A percentile compares a stretch with the other conserved stretches of the same genome.
phyloP scores from a whole-genome alignment of 1,284 basidiomycete genomes.

The Sparassis latifolia region DNA sequence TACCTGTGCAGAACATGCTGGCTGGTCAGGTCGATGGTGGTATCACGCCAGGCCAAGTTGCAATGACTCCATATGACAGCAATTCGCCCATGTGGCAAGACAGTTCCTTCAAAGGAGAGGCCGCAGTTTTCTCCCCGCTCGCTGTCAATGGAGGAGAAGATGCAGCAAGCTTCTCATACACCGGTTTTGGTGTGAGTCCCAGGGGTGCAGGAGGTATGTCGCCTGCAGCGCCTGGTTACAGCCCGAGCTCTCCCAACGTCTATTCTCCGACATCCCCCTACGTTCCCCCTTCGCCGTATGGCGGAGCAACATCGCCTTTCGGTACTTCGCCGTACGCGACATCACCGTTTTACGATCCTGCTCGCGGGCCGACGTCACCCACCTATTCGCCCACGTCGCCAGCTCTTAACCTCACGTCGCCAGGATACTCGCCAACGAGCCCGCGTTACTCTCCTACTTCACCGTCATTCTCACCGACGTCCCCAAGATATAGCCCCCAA shows the following conservation, averaged over 20 bases:
- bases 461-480: slow-evolving; percentile 83
- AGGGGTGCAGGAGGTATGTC: slow-evolving; percentile 75
- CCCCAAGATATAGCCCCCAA: slow-evolving; percentile 74
- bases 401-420: slow-evolving; percentile 73
- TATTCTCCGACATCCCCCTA: slow-evolving; percentile 90
- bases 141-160: slow-evolving; percentile 86
- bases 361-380: slow-evolving; percentile 66
- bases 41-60: slow-evolving; percentile 86
- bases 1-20: slow-evolving; percentile 85
- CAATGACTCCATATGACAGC: slow-evolving; percentile 93
- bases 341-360: slow-evolving; percentile 73
- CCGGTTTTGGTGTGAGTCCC: slow-evolving; percentile 80
- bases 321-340: slow-evolving; percentile 70
- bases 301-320: slow-evolving; percentile 76
- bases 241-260: slow-evolving; percentile 75
- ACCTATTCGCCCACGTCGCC: slow-evolving; percentile 86
- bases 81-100: slow-evolving; percentile 79
- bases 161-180: slow-evolving; percentile 62
- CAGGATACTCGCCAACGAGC: slow-evolving; percentile 84
- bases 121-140: slow-evolving; percentile 91
- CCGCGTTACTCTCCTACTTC: slow-evolving; percentile 83
- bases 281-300: slow-evolving; percentile 78
- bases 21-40: slow-evolving; percentile 77
- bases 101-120: slow-evolving; percentile 71
- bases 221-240: slow-evolving; percentile 71